These are phyloP conservation scores for Tephrocybe sp. DNA, from an alignment of 768 basidiomycete species.

Conservation along the genomic window DNA sequence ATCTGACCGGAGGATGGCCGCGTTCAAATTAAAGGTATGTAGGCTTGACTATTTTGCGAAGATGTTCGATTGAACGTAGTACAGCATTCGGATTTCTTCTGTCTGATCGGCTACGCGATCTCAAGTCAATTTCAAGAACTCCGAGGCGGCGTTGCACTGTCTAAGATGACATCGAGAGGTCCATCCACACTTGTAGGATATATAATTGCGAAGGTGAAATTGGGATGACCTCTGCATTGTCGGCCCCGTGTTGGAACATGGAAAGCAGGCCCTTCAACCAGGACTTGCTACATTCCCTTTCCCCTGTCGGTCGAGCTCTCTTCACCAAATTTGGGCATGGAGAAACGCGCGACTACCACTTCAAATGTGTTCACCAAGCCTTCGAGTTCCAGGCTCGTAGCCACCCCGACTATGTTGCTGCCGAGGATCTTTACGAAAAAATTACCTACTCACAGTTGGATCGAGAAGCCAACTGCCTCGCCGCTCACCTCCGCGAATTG, in stretches of 20 bases:
- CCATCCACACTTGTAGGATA: conserved; percentile 4
- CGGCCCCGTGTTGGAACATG: conserved; percentile 4
- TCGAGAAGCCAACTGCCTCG: conserved; percentile 44
- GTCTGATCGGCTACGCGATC: not conserved
- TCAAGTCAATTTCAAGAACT: not conserved
- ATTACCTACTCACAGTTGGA: conserved; percentile 58
- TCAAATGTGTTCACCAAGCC: conserved; percentile 54
- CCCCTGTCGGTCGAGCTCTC: conserved; percentile 38
- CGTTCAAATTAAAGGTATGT: too few relatives aligned
- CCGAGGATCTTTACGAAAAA: conserved; percentile 46
- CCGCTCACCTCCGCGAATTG: conserved; percentile 37
- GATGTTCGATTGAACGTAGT: not conserved
- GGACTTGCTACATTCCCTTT: conserved; percentile 25
- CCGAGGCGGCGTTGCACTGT: conserved; percentile 4
- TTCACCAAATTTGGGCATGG: conserved; percentile 51
- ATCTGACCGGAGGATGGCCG: too few relatives aligned
- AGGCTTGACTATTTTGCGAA: too few relatives aligned
- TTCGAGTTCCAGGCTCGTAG: conserved; percentile 44
- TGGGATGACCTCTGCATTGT: conserved; percentile 6
- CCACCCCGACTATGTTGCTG: conserved; percentile 44
- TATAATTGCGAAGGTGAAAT: conserved; percentile 4
- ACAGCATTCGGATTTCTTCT: conserved; percentile 4
- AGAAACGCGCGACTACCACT: conserved; percentile 35
- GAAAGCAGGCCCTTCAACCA: conserved; percentile 16
- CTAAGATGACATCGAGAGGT: not conserved